Evolutionary conservation across 176 grass and related monocot genomes (phyloP), one percentile per base, ranked within the genome.

Genomic region (Otatea glauca): DNA sequence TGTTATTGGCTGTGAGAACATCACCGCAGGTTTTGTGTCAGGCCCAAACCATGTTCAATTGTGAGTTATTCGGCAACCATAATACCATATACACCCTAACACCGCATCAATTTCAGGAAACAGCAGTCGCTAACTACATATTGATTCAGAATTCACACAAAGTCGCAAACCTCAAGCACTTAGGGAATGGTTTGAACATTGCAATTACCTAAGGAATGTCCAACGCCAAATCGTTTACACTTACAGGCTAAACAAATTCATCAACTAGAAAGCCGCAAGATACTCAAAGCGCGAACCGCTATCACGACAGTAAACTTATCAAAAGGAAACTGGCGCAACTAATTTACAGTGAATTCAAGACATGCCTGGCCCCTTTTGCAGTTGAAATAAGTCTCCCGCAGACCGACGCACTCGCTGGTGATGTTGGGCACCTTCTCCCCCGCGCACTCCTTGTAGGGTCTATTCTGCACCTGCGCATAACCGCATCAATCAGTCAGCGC

Each of bases 351-450:
- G 2, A 15, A 66, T 21, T 44, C 8, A 70, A 83, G 20, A 89
- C 81, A 80, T 91, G 85, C 97, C 91, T 99, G 93, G 81, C 97
- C 93, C 25, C 97, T 93, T 73, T 99, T 99, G 91, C 97, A 96
- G 81, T 96, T 96, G 84, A 99, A 99, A 75, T 96, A 99, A 67
- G 97, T 99, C 87, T 99, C 97, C 27, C 97, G 88, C 79, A 99
- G 66, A 38, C 97, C 97, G 66, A 96, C 89, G 81, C 93, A 99
- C 88, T 94, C 90, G 72, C 90, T 96, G 43, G 93, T 80, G 72
- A 99, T 96, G 86, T n/a, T 75, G 75, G 97, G 97, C 34, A 81
- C 91, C 84, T 92, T 99, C 86, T 99, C 97, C 86, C 97, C 97
- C 2, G 93, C 88, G 71, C 93, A 96, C 86, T 99, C 97, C 81